phyloP scores from a whole-genome alignment of 106 monocot species.

The Chionographis japonica region DNA sequence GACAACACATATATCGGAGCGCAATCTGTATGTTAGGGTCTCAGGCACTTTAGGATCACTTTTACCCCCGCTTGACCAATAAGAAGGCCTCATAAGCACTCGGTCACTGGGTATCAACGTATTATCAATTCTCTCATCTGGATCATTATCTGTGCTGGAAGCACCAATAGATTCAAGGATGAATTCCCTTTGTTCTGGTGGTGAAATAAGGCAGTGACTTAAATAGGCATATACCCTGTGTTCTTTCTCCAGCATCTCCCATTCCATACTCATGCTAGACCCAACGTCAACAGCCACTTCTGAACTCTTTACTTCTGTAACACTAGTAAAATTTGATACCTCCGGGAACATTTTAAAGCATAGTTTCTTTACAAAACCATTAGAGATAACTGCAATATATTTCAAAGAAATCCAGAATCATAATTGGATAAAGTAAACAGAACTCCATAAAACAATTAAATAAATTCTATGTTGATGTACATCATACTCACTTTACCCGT shows the following conservation, averaged over 20 bases:
- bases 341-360: slow-evolving; percentile 59
- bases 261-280: slow-evolving; percentile 39
- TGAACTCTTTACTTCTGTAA: slow-evolving; percentile 23
- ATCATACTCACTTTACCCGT: neutral
- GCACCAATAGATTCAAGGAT: slow-evolving; percentile 43
- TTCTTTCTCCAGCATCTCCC: slow-evolving; percentile 36
- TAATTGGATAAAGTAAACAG: neutral
- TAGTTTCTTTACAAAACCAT: slow-evolving; percentile 58
- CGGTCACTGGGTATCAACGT: slow-evolving; percentile 51
- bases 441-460: neutral
- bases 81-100: slow-evolving; percentile 47
- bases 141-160: slow-evolving; percentile 90
- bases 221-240: slow-evolving; percentile 58
- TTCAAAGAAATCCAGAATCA: neutral
- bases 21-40: slow-evolving; percentile 57
- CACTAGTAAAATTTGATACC: slow-evolving; percentile 36
- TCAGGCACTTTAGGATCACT: slow-evolving; percentile 56
- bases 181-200: slow-evolving; percentile 24
- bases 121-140: slow-evolving; percentile 69
- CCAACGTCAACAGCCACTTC: slow-evolving; percentile 14
- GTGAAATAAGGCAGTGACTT: slow-evolving; percentile 23
- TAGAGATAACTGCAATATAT: slow-evolving; percentile 57
- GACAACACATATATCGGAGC: slow-evolving; percentile 54
- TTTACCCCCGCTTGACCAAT: slow-evolving; percentile 89
- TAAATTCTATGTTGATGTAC: neutral